Evolutionary conservation across 805 yeast genomes (phyloP), one percentile per base, ranked within the genome.

Genomic region (Yamadazyma tumulicola): DNA sequence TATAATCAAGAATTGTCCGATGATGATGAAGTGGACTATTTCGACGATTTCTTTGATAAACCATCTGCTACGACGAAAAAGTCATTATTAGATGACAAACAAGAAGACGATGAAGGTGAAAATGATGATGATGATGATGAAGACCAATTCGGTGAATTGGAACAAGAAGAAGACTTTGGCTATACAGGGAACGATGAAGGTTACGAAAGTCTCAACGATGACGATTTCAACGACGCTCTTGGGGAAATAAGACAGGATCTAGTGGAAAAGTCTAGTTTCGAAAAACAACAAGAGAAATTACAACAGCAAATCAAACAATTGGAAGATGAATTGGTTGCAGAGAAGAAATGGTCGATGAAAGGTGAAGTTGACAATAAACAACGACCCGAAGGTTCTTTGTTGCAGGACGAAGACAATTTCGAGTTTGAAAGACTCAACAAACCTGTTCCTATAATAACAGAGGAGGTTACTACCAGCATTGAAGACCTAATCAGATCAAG

Each of bases 381-480:
- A 46, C 74, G 98, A 54, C 95, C 95, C 6, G 67, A 69, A 28
- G 96, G 93, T 63, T 81, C 97, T 1, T 67, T 93, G 25, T 59
- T 93, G 38, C 81, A 80, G 27, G 95, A 85, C 49, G 52, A 59
- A 3, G 69, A 59, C 35, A 87, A 75, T 26, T 64, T 91, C 35
- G 94, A 88, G 46, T 93, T 91, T 52, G 98, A 91, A 49, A 75
- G 97, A 51, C 85, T 88, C 5, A 79, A 96, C 6, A 91, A 91
- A 51, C 96, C 98, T 0, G 97, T 88, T 4, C 98, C 98, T 0
- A 88, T 89, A 5, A 85, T 89, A 37, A 93, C 98, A 1, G 79
- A 79, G 48, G 96, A 89, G 45, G 75, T 83, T 8, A 87, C 97
- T 0, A 94, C 85, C 48, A 67, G 84, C 1, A 61, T 91, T 15